Percentiles rank a stretch among this genome's conserved stretches.
These are phyloP conservation scores for Aspergillus biplanus DNA, from an alignment of 495 filamentous ascomycete genomes.

Conservation along the genomic window DNA sequence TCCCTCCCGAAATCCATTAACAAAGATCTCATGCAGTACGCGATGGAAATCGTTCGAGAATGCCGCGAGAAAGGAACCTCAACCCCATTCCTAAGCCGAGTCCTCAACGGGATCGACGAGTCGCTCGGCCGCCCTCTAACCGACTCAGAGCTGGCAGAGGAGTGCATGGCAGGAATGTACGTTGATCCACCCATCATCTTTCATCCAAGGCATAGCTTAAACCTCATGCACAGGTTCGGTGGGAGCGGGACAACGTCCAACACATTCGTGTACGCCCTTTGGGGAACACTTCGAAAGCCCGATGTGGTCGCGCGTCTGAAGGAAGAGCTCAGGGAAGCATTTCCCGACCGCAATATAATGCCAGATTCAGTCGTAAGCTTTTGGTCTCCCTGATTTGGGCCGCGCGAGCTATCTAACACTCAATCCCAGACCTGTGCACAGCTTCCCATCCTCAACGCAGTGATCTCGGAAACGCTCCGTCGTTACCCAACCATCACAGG, in stretches of 20 bases:
- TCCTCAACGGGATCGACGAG: not conserved
- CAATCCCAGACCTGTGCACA: not conserved
- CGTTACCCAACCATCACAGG: not conserved
- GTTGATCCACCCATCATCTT: not conserved
- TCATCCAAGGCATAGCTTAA: not conserved
- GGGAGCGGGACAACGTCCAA: constrained; percentile 8
- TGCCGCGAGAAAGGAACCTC: not conserved
- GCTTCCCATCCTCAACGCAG: constrained; percentile 3
- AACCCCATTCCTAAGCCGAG: not conserved
- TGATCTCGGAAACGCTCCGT: constrained; percentile 4
- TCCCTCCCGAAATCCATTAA: not conserved
- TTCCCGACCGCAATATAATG: constrained; percentile 1
- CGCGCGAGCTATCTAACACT: not conserved
- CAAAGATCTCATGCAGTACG: not conserved
- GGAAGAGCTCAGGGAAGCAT: constrained; percentile 1
- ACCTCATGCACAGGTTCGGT: not conserved
- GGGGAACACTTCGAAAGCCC: not conserved
- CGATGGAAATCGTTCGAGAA: not conserved
- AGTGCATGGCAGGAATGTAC: constrained; percentile 8
- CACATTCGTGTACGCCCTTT: not conserved
- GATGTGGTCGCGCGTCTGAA: not conserved
- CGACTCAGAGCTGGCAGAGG: constrained; percentile 1
- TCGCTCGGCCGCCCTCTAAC: constrained; percentile 1
- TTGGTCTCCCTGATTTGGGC: too few relatives aligned
- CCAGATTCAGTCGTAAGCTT: not conserved